Evolutionary conservation across 1,284 basidiomycete genomes (phyloP).

Genomic region (Trichosporon ovoides): DNA sequence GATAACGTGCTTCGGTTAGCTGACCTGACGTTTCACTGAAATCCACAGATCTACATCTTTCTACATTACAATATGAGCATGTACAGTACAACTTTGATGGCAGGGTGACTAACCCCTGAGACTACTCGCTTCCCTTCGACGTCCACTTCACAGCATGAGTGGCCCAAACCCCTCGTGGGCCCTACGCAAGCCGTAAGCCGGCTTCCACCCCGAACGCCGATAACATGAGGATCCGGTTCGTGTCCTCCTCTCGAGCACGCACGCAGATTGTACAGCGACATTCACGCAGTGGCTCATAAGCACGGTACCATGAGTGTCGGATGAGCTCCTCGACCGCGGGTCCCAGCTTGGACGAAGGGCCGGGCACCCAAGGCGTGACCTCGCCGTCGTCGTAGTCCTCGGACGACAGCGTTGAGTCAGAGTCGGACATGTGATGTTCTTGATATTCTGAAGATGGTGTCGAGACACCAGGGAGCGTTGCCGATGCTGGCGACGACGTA

Average conservation of each 20-base stretch:
- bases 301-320: slow-evolving; percentile 1
- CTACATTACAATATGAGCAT: slow-evolving; percentile 1
- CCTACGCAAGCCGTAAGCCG: slow-evolving; percentile 4
- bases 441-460: slow-evolving; percentile 1
- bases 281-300: slow-evolving; percentile 12
- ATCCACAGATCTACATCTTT: not conserved
- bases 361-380: slow-evolving; percentile 11
- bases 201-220: not conserved
- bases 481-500: no score
- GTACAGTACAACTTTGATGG: not conserved
- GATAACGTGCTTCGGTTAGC: not conserved
- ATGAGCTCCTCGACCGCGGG: slow-evolving; percentile 7
- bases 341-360: not conserved
- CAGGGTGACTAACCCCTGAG: not conserved
- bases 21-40: not conserved
- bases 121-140: not conserved
- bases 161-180: not conserved
- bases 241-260: slow-evolving; percentile 9
- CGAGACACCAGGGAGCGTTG: not conserved
- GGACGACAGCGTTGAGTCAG: slow-evolving; percentile 5
- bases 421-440: slow-evolving; percentile 1
- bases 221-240: slow-evolving; percentile 1
- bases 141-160: not conserved
- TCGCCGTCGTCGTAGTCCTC: slow-evolving; percentile 5
- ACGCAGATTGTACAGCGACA: slow-evolving; percentile 17